These are phyloP conservation scores for Dysphania ambrosioides DNA, from an alignment of 148 eudicot species.

Conservation along the genomic window DNA sequence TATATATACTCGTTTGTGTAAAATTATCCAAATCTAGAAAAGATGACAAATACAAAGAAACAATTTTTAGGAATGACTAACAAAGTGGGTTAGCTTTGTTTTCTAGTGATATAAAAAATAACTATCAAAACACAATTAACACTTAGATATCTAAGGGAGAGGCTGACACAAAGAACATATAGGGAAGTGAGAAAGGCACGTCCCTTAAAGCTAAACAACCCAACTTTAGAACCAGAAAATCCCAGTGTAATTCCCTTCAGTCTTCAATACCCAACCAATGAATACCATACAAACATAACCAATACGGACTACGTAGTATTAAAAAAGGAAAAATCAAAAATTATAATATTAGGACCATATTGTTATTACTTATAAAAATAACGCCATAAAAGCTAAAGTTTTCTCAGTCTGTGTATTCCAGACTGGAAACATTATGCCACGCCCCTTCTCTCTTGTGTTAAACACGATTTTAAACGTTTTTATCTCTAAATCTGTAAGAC, in stretches of 20 bases:
- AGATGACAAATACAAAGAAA: constrained; percentile 27
- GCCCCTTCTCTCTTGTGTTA: constrained; percentile 29
- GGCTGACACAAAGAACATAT: constrained; percentile 69
- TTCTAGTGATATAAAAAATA: constrained; percentile 17
- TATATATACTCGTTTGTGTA: too few species aligned
- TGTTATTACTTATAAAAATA: constrained; percentile 32
- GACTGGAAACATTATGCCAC: constrained; percentile 70
- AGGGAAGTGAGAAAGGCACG: constrained; percentile 72
- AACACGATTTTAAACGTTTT: too few species aligned
- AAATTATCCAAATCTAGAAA: constrained; percentile 15
- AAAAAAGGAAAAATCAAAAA: too few species aligned
- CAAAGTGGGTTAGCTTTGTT: constrained; percentile 32
- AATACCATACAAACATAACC: constrained; percentile 37
- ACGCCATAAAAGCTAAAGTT: constrained; percentile 48
- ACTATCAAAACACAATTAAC: neutral
- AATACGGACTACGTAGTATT: neutral
- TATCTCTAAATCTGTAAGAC: too few species aligned
- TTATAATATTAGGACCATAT: constrained; percentile 19
- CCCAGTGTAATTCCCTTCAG: constrained; percentile 41
- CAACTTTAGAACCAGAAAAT: constrained; percentile 36
- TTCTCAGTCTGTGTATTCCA: constrained; percentile 78
- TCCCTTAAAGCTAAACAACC: constrained; percentile 44
- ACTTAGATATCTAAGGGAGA: constrained; percentile 9
- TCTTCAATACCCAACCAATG: constrained; percentile 42
- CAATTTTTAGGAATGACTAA: constrained; percentile 25